Percentiles rank a stretch among this genome's conserved stretches.
These are phyloP conservation scores for Protomyces macrosporus DNA, from an alignment of 1,139 yeast species.

Conservation along the genomic window DNA sequence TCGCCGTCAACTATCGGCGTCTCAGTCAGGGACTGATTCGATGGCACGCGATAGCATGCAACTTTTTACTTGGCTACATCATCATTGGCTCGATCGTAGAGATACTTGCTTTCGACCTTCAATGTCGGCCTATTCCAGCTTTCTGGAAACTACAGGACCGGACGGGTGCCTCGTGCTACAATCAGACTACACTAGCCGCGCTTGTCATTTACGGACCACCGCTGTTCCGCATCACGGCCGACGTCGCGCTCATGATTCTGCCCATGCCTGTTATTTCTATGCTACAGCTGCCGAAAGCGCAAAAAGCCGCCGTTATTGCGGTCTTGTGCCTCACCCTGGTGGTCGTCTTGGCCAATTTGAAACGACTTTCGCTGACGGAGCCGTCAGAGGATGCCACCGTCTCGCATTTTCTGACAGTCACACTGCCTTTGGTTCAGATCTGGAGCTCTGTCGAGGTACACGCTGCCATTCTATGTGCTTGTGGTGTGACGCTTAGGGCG, in stretches of 20 bases:
- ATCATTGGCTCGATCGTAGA: background rate
- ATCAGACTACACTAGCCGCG: background rate
- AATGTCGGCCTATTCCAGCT: background rate
- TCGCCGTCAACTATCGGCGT: background rate
- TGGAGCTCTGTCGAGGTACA: background rate
- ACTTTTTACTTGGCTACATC: background rate
- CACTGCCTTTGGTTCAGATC: background rate
- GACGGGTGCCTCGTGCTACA: background rate
- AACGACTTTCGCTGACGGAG: background rate
- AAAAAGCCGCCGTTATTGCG: background rate
- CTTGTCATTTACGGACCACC: conserved; percentile 3
- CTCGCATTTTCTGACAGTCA: background rate
- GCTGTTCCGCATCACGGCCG: background rate
- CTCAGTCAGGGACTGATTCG: background rate
- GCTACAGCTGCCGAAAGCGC: background rate
- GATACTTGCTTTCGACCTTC: background rate
- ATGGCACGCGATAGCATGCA: background rate
- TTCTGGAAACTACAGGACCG: background rate
- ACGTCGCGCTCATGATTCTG: background rate
- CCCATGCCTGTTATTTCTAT: background rate
- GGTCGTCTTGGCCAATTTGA: background rate
- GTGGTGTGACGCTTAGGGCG: background rate
- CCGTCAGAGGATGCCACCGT: background rate
- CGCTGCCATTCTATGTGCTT: conserved; percentile 2
- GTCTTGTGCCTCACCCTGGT: background rate